Conservation (phyloP, 2,329 filamentous ascomycete genomes). For the Pestalotiopsis sp. region DNA sequence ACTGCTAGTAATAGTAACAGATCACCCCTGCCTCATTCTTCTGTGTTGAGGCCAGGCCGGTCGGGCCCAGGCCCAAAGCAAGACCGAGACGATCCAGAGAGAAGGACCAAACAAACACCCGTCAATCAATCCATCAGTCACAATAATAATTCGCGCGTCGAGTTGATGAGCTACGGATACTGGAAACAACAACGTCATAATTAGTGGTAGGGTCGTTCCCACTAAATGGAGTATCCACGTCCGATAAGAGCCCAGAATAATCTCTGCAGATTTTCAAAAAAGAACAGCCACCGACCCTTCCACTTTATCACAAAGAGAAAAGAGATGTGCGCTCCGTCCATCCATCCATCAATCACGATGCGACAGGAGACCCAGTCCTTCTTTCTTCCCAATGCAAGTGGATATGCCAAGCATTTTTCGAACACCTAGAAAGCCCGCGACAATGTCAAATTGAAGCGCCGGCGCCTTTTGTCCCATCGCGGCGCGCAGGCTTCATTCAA, state of each 20-base stretch:
- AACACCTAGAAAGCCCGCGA: slow-evolving; percentile 2
- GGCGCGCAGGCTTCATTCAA: background rate
- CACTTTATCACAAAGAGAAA: background rate
- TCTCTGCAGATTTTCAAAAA: background rate
- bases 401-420: slow-evolving; percentile 5
- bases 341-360: background rate
- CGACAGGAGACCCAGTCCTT: background rate
- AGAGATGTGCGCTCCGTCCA: background rate
- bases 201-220: background rate
- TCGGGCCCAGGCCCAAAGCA: no score
- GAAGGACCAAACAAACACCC: background rate
- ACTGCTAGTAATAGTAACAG: background rate
- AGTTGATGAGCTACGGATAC: background rate
- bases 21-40: background rate
- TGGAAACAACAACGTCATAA: background rate
- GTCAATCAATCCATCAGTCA: no score
- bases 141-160: background rate
- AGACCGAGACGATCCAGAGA: no score
- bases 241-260: slow-evolving; percentile 5
- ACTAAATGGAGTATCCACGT: slow-evolving; percentile 7
- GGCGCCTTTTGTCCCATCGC: background rate
- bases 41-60: background rate
- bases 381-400: background rate
- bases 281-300: background rate
- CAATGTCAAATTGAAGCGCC: slow-evolving; percentile 9